A percentile compares a stretch with the other conserved stretches of the same genome.
Evolutionary conservation across 495 filamentous ascomycete species (phyloP).

Genomic region (Lichenothelia convexa): DNA sequence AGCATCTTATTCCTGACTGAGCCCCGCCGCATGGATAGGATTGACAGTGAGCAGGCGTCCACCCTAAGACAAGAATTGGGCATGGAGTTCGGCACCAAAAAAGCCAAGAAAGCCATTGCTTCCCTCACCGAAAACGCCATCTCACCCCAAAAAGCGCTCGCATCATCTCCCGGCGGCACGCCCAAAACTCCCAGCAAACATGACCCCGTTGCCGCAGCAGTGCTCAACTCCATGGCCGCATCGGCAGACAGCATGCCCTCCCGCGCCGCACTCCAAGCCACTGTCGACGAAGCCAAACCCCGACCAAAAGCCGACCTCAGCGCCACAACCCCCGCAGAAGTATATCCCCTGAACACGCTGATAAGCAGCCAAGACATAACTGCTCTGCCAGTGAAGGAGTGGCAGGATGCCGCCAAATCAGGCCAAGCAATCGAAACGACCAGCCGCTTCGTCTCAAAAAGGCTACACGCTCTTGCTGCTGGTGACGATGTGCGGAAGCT

Average conservation of each 20-base stretch:
- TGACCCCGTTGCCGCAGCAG: slow-evolving; percentile 1
- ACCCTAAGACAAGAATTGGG: slow-evolving; percentile 48
- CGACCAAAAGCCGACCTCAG: slow-evolving; percentile 57
- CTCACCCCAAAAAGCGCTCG: slow-evolving; percentile 11
- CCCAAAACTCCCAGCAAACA: slow-evolving; percentile 1
- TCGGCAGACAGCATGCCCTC: slow-evolving; percentile 38
- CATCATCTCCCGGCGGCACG: slow-evolving; percentile 1
- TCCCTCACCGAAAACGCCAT: slow-evolving; percentile 68
- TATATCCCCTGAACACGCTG: slow-evolving; percentile 56
- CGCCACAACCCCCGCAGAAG: slow-evolving; percentile 55
- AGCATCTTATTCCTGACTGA: too few relatives aligned
- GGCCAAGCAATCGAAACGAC: slow-evolving; percentile 29
- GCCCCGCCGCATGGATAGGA: slow-evolving; percentile 41
- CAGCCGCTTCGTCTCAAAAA: slow-evolving; percentile 47
- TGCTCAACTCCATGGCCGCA: slow-evolving; percentile 26
- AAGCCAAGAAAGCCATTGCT: slow-evolving; percentile 69
- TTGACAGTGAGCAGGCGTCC: slow-evolving; percentile 24
- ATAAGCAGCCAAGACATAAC: slow-evolving; percentile 43
- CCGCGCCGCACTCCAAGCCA: slow-evolving; percentile 42
- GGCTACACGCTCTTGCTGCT: slow-evolving; percentile 37
- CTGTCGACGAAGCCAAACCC: slow-evolving; percentile 53
- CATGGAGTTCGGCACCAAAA: slow-evolving; percentile 83
- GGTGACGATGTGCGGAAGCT: slow-evolving; percentile 38
- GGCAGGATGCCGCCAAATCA: slow-evolving; percentile 46
- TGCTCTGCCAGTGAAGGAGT: slow-evolving; percentile 50